Evolutionary conservation across 306 rosid genomes (phyloP).

Genomic region (Acacia acuminata): DNA sequence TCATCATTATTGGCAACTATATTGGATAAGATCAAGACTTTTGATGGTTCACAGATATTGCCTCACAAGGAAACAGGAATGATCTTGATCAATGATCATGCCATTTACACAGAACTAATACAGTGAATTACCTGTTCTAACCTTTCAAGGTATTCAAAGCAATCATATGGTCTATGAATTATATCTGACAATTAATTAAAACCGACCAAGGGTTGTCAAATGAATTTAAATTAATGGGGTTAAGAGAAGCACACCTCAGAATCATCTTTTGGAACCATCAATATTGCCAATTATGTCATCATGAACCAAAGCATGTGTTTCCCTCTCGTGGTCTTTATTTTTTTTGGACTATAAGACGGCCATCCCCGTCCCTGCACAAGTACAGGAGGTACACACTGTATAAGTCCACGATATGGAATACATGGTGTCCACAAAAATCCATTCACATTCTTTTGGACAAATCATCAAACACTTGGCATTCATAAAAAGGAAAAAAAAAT

Average conservation of each 20-base stretch:
- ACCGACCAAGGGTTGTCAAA: slow-evolving; percentile 24
- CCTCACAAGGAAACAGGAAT: background rate
- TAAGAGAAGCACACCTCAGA: slow-evolving; percentile 24
- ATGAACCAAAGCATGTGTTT: slow-evolving; percentile 40
- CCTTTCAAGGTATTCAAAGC: slow-evolving; percentile 27
- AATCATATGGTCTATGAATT: slow-evolving; percentile 36
- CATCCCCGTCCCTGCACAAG: slow-evolving; percentile 32
- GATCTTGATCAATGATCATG: background rate
- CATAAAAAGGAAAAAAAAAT: background rate
- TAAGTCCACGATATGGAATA: slow-evolving; percentile 35
- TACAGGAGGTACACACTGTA: slow-evolving; percentile 41
- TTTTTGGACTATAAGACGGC: slow-evolving; percentile 16
- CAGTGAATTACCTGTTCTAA: background rate
- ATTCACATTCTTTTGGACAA: slow-evolving; percentile 29
- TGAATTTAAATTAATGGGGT: slow-evolving; percentile 13
- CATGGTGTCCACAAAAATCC: slow-evolving; percentile 40
- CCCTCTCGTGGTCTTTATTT: slow-evolving; percentile 19
- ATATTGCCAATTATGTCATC: slow-evolving; percentile 30
- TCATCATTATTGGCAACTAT: slow-evolving; percentile 4
- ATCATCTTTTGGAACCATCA: slow-evolving; percentile 27
- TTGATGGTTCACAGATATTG: slow-evolving; percentile 15
- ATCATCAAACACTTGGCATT: background rate
- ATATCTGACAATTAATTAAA: slow-evolving; percentile 9
- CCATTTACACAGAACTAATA: background rate
- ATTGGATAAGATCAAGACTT: slow-evolving; percentile 7